phyloP scores from a whole-genome alignment of 345 rosid species.

The Triadica sebifera region DNA sequence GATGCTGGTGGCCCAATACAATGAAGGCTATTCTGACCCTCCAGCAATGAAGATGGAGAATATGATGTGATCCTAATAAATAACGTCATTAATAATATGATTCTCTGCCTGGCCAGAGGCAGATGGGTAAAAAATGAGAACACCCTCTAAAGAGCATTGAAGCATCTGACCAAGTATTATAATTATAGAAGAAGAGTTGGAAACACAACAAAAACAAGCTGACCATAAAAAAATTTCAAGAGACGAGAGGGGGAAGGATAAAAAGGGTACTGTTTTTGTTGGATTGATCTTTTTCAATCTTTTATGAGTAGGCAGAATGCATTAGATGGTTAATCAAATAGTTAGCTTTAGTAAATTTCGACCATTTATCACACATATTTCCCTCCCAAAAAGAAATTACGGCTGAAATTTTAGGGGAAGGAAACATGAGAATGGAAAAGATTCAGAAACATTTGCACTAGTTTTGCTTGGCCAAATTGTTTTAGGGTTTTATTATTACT shows the following conservation, averaged over 20 bases:
- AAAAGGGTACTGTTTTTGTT: too few relatives aligned
- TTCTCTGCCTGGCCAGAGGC: neutral
- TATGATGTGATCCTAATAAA: neutral
- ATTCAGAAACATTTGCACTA: neutral
- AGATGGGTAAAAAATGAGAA: neutral
- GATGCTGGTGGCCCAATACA: slow-evolving; percentile 1
- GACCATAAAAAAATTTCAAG: neutral
- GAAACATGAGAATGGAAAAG: neutral
- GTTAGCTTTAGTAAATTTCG: neutral
- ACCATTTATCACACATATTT: neutral
- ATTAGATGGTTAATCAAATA: neutral
- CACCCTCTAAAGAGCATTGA: neutral
- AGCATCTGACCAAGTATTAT: neutral
- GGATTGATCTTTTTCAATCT: neutral
- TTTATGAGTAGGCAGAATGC: slow-evolving; percentile 4
- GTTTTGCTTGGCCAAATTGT: too few relatives aligned
- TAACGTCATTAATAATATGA: neutral
- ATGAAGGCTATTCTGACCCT: slow-evolving; percentile 1
- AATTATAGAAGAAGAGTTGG: neutral
- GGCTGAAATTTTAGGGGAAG: neutral
- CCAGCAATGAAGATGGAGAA: neutral
- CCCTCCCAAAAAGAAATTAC: neutral
- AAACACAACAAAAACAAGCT: neutral
- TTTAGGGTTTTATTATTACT: neutral
- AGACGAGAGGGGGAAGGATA: neutral